A percentile compares a stretch with the other conserved stretches of the same genome.
phyloP scores from a whole-genome alignment of 768 basidiomycete genomes.

The Trametes cingulata region DNA sequence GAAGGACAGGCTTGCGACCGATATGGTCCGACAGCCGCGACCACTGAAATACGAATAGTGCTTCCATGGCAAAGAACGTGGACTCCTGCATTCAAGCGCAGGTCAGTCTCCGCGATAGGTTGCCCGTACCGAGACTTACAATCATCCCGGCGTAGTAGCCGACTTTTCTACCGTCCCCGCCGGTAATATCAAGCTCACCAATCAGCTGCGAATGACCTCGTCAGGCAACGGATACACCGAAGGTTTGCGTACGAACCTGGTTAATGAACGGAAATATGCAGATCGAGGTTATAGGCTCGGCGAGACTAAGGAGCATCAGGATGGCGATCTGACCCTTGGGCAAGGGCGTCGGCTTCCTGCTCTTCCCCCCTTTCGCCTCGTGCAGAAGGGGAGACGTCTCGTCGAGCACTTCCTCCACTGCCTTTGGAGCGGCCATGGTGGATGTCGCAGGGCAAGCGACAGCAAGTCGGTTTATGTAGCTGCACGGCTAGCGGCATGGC shows the following conservation, averaged over 20 bases:
- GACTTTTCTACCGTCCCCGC: conserved; percentile 44
- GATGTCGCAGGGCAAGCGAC: not conserved
- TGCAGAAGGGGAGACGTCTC: conserved; percentile 1
- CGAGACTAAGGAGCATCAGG: conserved; percentile 42
- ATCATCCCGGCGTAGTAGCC: conserved; percentile 54
- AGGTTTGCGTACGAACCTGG: conserved; percentile 34
- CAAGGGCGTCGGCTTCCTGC: conserved; percentile 38
- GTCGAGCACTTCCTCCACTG: not conserved
- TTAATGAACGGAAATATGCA: conserved; percentile 55
- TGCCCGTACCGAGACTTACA: conserved; percentile 33
- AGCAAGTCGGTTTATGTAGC: not conserved
- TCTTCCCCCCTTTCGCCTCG: not conserved
- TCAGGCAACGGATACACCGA: not conserved
- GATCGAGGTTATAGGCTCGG: conserved; percentile 49
- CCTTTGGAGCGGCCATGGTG: not conserved
- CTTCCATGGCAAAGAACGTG: conserved; percentile 48
- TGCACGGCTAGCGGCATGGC: too few species aligned
- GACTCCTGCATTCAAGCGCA: conserved; percentile 40
- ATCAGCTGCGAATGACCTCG: conserved; percentile 36
- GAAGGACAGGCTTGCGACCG: conserved; percentile 51
- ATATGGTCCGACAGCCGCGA: conserved; percentile 47
- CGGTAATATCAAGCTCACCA: conserved; percentile 42
- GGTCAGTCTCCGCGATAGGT: not conserved
- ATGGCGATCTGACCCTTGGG: conserved; percentile 47
- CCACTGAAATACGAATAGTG: conserved; percentile 49